phyloP scores from a whole-genome alignment of 2,329 filamentous ascomycete species.

The Talaromyces islandicus region DNA sequence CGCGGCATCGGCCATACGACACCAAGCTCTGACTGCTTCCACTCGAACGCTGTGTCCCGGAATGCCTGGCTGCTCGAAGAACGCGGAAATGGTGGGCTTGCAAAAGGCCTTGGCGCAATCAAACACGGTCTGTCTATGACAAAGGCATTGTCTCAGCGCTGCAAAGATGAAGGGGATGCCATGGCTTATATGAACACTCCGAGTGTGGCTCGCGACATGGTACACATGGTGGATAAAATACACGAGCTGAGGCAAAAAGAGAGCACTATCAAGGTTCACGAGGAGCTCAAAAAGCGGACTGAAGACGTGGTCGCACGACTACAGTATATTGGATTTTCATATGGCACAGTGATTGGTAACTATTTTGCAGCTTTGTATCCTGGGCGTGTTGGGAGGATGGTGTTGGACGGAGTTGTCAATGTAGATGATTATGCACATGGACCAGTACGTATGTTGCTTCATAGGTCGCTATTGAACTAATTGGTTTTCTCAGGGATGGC shows the following conservation, averaged over 20 bases:
- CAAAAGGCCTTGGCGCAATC: not conserved
- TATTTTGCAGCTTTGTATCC: not conserved
- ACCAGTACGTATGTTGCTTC: not conserved
- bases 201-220: not conserved
- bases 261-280: not conserved
- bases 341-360: not conserved
- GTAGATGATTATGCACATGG: not conserved
- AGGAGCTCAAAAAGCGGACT: not conserved
- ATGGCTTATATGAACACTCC: not conserved
- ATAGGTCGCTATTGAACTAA: not conserved
- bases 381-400: not conserved
- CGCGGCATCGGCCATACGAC: not conserved
- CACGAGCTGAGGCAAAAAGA: not conserved
- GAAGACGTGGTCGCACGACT: not conserved
- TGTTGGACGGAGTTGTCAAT: not conserved
- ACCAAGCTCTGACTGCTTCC: not conserved
- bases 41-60: not conserved
- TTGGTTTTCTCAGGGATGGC: not conserved
- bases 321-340: not conserved
- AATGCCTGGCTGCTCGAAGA: not conserved
- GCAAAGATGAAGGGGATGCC: not conserved
- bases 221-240: not conserved
- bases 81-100: not conserved
- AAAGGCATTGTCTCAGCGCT: not conserved
- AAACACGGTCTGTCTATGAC: not conserved